A percentile compares a stretch with the other conserved stretches of the same genome.
These are phyloP conservation scores for Sungouiozyma ichnusensis DNA, from an alignment of 805 yeast species.

Conservation along the genomic window DNA sequence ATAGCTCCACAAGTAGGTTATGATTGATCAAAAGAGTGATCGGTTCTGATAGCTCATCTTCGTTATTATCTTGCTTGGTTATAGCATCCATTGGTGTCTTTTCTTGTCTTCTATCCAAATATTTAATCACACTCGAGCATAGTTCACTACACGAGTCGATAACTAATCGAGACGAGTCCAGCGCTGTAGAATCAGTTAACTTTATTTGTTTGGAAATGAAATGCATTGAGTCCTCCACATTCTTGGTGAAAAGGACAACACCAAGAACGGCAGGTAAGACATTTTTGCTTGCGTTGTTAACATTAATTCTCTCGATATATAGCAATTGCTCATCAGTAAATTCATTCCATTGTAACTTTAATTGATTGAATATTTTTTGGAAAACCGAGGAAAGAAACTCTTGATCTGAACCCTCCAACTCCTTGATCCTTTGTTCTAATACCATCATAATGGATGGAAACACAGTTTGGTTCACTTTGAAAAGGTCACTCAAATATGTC, in stretches of 20 bases:
- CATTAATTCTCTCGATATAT: slow-evolving; percentile 30
- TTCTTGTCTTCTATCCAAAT: slow-evolving; percentile 1
- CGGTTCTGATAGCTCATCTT: slow-evolving; percentile 28
- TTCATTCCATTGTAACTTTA: slow-evolving; percentile 47
- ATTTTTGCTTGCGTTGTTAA: slow-evolving; percentile 28
- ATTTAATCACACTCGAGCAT: slow-evolving; percentile 4
- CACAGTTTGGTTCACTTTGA: slow-evolving; percentile 31
- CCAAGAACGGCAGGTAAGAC: slow-evolving; percentile 37
- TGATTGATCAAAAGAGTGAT: slow-evolving; percentile 44
- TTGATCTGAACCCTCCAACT: slow-evolving; percentile 43
- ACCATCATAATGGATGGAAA: slow-evolving; percentile 34
- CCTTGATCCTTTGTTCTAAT: slow-evolving; percentile 31
- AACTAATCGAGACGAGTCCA: slow-evolving; percentile 3
- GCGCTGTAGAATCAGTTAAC: slow-evolving; percentile 1
- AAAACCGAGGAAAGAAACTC: slow-evolving; percentile 49
- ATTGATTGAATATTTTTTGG: slow-evolving; percentile 41
- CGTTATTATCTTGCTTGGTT: slow-evolving; percentile 1
- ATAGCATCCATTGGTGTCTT: neutral
- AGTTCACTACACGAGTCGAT: slow-evolving; percentile 2
- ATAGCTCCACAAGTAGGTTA: slow-evolving; percentile 38
- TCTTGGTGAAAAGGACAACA: slow-evolving; percentile 37
- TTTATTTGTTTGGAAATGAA: slow-evolving; percentile 15
- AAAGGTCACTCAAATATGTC: slow-evolving; percentile 26
- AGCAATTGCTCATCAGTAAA: slow-evolving; percentile 46
- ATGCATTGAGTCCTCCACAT: slow-evolving; percentile 23